Conservation (phyloP, 1,139 yeast genomes). For the Geotrichum restrictum region DNA sequence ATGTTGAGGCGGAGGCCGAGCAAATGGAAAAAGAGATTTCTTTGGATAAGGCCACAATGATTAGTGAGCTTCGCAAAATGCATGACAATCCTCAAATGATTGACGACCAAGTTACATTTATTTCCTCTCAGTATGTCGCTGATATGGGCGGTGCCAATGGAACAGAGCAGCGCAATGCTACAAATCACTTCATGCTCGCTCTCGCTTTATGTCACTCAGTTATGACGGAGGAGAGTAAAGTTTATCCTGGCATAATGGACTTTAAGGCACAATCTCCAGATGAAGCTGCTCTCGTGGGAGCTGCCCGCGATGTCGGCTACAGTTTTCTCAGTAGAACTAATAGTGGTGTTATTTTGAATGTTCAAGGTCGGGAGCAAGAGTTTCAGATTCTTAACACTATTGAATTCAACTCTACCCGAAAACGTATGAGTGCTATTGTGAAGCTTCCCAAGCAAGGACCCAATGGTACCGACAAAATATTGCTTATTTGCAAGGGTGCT, state of each 20-base stretch:
- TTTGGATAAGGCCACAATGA: slow-evolving; percentile 61
- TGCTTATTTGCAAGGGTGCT: slow-evolving; percentile 94
- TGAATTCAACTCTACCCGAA: slow-evolving; percentile 95
- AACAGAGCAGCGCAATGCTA: slow-evolving; percentile 54
- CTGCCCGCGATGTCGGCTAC: slow-evolving; percentile 89
- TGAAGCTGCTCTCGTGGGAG: slow-evolving; percentile 90
- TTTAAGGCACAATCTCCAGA: slow-evolving; percentile 98
- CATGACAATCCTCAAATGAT: slow-evolving; percentile 57
- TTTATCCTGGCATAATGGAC: slow-evolving; percentile 50
- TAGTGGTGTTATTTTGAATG: slow-evolving; percentile 60
- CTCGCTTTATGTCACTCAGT: slow-evolving; percentile 91
- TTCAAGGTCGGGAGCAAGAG: slow-evolving; percentile 67
- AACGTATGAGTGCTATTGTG: slow-evolving; percentile 94
- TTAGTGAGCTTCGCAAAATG: slow-evolving; percentile 47
- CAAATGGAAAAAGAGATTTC: slow-evolving; percentile 51
- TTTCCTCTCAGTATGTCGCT: slow-evolving; percentile 59
- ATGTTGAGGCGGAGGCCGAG: slow-evolving; percentile 64
- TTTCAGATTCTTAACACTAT: slow-evolving; percentile 80
- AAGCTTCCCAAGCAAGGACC: slow-evolving; percentile 56
- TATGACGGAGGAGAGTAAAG: slow-evolving; percentile 56
- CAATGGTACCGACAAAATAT: slow-evolving; percentile 67
- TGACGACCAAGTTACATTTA: slow-evolving; percentile 67
- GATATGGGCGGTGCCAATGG: slow-evolving; percentile 46
- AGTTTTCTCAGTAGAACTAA: slow-evolving; percentile 72
- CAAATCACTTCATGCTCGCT: slow-evolving; percentile 64